Evolutionary conservation across 2,329 filamentous ascomycete genomes (phyloP), one percentile per base, ranked within the genome.

Genomic region (Lasiodiplodia gonubiensis): DNA sequence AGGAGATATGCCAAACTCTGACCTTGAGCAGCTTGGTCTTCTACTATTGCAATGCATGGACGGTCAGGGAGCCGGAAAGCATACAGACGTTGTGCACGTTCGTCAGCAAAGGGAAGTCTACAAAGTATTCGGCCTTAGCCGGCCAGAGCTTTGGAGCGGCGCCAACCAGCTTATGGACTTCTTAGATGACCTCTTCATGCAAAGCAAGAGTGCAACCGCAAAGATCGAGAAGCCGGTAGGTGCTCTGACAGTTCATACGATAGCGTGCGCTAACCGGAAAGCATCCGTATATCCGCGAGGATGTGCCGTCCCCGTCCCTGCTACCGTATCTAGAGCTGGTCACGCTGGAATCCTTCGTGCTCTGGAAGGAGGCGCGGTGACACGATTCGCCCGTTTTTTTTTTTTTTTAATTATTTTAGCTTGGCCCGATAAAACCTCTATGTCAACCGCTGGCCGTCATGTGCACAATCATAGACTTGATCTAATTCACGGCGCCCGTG

Each of bases 131-230:
- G 67, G 70, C 3, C 53, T 71, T 3, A 49, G n/a, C 8, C 35
- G 60, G 10, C 48, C 67, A 1, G 68, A 69, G 53, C 46, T 37
- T 16, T 71, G 70, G 70, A 71, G 70, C 39, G 70, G 68, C 14
- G 70, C 39, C 18, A 70, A 71, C 35, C 60, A 66, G n/a, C 59
- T 71, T 30, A 64, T 71, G n/a, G 70, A 71, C 53, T 71, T 70
- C 37, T 42, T 71, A 52, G 70, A 70, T 23, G 70, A 71, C 14
- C 18, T 71, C 14, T 71, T 71, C 61, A 70, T 61, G 30, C 57
- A 68, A 16, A 46, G 39, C 21, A 53, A 53, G 27, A 60, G 55
- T 6, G 64, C 64, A 2, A 64, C 54, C 21, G 52, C 53, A 14
- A 70, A 70, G 53, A 27, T 68, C 10, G 67, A 68, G 21, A 49